Evolutionary conservation across 1,139 yeast species (phyloP), one percentile per base, ranked within the genome.

Genomic region (Wickerhamiella pararugosa): DNA sequence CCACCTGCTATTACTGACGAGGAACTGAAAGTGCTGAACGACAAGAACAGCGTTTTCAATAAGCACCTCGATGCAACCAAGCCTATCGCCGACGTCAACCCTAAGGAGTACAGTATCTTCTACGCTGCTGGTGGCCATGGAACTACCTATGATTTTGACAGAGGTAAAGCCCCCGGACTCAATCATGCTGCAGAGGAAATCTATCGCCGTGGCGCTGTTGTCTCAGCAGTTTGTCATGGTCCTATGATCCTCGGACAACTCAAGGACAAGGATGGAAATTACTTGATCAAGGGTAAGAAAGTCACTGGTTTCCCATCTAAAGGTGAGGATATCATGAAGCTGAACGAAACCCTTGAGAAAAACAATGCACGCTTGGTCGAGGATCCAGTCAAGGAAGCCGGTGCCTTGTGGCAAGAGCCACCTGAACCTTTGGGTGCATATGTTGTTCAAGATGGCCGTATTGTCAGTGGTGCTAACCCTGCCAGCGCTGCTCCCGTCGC

Each of bases 91-190:
- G 73, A 70, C 27, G 55, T 72, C 37, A 55, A 67, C 43, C 59
- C 75, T 6, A 55, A 57, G n/a, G 74, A 74, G 36, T 76, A 66
- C 56, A 64, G 63, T 37, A 63, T 73, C 45, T 66, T 75, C 56
- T 76, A 64, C 52, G 79, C 76, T 40, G 71, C 79, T 42, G 83
- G 75, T 42, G 82, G 82, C 31, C 83, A 76, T 52, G 82, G 71
- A 25, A 63, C 78, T n/a, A 53, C 69, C 39, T 71, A 66, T 51
- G 82, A 76, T 54, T 75, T 66, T 55, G 76, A 77, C 40, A 15
- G 21, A 15, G 51, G 42, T 30, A 61, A 57, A 4, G 78, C 78
- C 15, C 57, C 55, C 5, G 64, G 53, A n/a, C 60, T 75, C 42
- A 74, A 69, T 45, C 50, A 56, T 28, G 49, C 73, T 37, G 75